phyloP scores from a whole-genome alignment of 257 asterid genomes.

The Solanum sejunctum region DNA sequence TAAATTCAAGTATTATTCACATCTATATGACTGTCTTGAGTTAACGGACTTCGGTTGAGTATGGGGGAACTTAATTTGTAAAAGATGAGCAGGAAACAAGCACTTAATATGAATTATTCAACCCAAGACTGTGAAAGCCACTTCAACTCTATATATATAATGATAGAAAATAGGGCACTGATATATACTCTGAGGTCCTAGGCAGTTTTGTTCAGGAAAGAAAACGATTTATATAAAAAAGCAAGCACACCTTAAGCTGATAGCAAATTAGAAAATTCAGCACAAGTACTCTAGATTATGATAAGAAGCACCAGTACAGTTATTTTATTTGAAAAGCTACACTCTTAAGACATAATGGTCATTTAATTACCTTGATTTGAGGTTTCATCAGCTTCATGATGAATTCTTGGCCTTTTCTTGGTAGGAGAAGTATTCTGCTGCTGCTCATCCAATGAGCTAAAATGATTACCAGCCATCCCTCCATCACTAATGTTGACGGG shows the following conservation, averaged over 20 bases:
- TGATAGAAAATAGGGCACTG: not conserved
- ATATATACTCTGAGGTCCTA: not conserved
- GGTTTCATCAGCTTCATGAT: conserved; percentile 26
- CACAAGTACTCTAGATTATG: not conserved
- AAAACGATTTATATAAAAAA: not conserved
- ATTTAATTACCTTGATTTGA: conserved; percentile 40
- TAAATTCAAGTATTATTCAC: not conserved
- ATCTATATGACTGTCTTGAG: not conserved
- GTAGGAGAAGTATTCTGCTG: conserved; percentile 31
- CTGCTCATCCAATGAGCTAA: conserved; percentile 27
- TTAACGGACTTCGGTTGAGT: not conserved
- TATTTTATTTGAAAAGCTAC: not conserved
- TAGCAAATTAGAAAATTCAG: not conserved
- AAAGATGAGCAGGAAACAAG: not conserved
- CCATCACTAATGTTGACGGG: conserved; percentile 33
- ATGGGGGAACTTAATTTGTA: not conserved
- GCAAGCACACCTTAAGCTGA: not conserved
- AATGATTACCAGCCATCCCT: conserved; percentile 28
- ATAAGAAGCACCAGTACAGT: not conserved
- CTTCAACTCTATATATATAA: not conserved
- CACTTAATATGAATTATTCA: not conserved
- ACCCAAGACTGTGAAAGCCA: not conserved
- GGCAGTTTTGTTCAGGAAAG: not conserved
- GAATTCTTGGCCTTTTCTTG: conserved; percentile 40
- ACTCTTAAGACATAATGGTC: not conserved